These are phyloP conservation scores for Carex parvula DNA, from an alignment of 176 grass and related monocot species.

Conservation along the genomic window DNA sequence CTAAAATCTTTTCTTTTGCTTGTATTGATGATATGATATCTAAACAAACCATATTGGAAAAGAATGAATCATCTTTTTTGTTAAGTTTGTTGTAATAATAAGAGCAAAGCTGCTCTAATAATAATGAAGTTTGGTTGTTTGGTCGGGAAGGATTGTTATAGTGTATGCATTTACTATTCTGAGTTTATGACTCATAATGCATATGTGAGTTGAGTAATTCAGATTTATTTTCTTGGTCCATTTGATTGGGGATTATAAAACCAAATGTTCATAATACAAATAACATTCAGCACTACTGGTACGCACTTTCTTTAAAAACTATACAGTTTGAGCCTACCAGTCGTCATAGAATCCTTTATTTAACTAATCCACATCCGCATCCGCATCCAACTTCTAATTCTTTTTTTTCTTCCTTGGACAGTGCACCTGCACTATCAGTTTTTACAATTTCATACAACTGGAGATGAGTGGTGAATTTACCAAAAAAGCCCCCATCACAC, in stretches of 20 bases:
- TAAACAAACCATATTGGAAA: background rate
- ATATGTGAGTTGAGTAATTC: background rate
- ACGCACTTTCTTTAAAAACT: background rate
- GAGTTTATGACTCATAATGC: background rate
- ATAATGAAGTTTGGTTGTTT: background rate
- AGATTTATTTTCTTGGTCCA: background rate
- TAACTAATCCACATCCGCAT: background rate
- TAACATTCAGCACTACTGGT: background rate
- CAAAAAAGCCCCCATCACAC: background rate
- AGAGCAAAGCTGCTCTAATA: no score
- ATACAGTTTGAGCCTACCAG: background rate
- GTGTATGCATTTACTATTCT: background rate
- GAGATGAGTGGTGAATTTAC: background rate
- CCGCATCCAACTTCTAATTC: background rate
- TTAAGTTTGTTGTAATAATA: background rate
- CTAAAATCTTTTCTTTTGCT: background rate
- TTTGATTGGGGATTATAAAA: background rate
- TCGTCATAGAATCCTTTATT: background rate
- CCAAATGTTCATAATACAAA: background rate
- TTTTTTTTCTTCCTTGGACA: background rate
- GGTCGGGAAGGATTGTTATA: background rate
- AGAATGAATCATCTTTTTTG: background rate
- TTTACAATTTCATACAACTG: background rate
- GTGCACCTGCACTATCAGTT: background rate
- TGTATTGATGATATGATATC: background rate